phyloP scores from a whole-genome alignment of 345 rosid genomes.

The Citrus reticulata region DNA sequence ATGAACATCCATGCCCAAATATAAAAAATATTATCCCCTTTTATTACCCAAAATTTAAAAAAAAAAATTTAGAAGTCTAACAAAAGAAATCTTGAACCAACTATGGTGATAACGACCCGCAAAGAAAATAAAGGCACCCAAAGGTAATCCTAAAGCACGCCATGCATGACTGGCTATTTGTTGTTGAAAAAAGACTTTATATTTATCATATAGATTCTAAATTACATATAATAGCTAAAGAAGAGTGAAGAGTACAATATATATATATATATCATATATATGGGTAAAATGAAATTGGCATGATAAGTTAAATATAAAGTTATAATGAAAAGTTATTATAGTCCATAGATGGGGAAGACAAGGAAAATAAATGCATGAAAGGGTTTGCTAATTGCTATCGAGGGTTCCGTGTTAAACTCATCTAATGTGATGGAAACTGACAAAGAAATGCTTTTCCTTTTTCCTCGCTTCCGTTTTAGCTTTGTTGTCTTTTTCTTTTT shows the following conservation, averaged over 20 bases:
- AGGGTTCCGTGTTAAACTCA: slow-evolving; percentile 21
- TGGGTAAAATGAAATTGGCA: not conserved
- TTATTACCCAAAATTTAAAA: not conserved
- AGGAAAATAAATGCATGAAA: slow-evolving; percentile 5
- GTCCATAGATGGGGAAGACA: not conserved
- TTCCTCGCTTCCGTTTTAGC: not conserved
- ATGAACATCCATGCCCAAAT: not conserved
- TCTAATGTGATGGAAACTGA: slow-evolving; percentile 22
- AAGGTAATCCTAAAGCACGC: not conserved
- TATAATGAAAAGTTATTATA: too few relatives aligned
- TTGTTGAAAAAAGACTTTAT: not conserved
- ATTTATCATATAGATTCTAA: too few relatives aligned
- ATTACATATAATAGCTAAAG: too few relatives aligned
- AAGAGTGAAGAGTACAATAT: too few relatives aligned
- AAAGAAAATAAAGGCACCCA: not conserved
- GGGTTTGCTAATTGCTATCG: not conserved
- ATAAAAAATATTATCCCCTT: not conserved
- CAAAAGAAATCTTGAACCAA: not conserved
- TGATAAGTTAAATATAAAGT: too few relatives aligned
- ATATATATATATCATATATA: too few relatives aligned
- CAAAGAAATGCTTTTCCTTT: slow-evolving; percentile 29
- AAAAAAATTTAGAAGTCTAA: not conserved
- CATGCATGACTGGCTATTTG: not conserved
- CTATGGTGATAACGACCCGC: not conserved
- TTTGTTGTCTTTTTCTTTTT: slow-evolving; percentile 5